These are phyloP conservation scores for Acrodontium crateriforme DNA, from an alignment of 2,329 filamentous ascomycete genomes.

Conservation along the genomic window DNA sequence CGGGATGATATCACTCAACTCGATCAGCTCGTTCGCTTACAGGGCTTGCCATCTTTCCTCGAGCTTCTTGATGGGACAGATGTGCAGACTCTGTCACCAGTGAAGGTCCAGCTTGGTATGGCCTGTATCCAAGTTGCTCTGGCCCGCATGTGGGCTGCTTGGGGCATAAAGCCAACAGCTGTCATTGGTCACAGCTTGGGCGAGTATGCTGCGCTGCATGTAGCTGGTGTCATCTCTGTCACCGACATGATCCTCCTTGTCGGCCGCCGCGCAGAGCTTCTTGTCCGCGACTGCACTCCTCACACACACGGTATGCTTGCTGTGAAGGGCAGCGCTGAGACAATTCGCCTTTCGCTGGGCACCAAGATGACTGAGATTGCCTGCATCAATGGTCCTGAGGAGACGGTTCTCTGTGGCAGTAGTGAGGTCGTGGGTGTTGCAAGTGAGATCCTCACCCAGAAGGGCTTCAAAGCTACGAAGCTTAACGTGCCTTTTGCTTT, in stretches of 20 bases:
- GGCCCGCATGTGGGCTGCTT: conserved; percentile 39
- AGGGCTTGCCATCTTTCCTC: conserved; percentile 35
- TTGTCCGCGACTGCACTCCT: conserved; percentile 50
- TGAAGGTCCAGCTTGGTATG: conserved; percentile 40
- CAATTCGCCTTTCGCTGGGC: conserved; percentile 40
- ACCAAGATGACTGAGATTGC: conserved; percentile 42
- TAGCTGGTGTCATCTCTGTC: conserved; percentile 56
- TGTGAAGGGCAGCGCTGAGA: conserved; percentile 38
- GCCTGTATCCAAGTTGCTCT: conserved; percentile 39
- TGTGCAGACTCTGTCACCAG: conserved; percentile 35
- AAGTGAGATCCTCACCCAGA: conserved; percentile 33
- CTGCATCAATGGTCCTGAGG: conserved; percentile 62
- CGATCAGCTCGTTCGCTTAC: conserved; percentile 32
- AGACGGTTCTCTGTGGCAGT: conserved; percentile 58
- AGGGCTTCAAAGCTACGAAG: conserved; percentile 46
- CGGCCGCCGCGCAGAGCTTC: conserved; percentile 50
- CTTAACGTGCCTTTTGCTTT: conserved; percentile 55
- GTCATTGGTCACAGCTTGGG: conserved; percentile 50
- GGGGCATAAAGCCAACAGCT: conserved; percentile 39
- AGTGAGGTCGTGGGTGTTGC: conserved; percentile 45
- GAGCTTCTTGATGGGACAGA: conserved; percentile 36
- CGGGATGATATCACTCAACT: conserved; percentile 36
- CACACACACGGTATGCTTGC: conserved; percentile 56
- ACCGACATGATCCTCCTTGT: conserved; percentile 61
- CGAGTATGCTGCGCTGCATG: conserved; percentile 59